Percentiles rank a stretch among this genome's conserved stretches.
phyloP scores from a whole-genome alignment of 768 basidiomycete species.

The Asterophora lycoperdoides region DNA sequence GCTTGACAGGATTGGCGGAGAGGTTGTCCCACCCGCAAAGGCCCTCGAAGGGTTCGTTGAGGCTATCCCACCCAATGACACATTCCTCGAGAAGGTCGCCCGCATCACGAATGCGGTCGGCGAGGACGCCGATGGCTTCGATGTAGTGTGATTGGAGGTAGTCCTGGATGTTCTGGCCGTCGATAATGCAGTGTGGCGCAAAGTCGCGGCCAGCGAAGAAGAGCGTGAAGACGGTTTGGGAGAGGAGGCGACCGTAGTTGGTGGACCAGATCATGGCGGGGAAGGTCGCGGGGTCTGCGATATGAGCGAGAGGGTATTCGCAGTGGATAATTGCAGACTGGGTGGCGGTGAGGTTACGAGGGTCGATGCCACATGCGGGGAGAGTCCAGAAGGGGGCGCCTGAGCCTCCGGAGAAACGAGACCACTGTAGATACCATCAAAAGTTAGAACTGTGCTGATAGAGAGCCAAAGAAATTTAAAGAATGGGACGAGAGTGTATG shows the following conservation, averaged over 20 bases:
- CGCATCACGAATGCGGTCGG: slow-evolving; percentile 69
- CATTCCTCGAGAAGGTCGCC: slow-evolving; percentile 80
- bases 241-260: slow-evolving; percentile 86
- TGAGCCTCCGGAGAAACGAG: slow-evolving; percentile 90
- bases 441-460: neutral
- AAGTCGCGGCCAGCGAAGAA: slow-evolving; percentile 91
- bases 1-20: slow-evolving; percentile 53
- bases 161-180: slow-evolving; percentile 89
- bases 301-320: slow-evolving; percentile 70
- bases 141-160: slow-evolving; percentile 78
- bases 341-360: slow-evolving; percentile 79
- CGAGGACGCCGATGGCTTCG: slow-evolving; percentile 69
- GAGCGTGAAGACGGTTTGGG: slow-evolving; percentile 88
- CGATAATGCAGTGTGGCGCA: slow-evolving; percentile 87
- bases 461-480: neutral
- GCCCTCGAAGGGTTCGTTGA: slow-evolving; percentile 95
- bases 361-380: slow-evolving; percentile 85
- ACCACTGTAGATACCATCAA: slow-evolving; percentile 59
- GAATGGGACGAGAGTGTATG: no score
- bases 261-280: slow-evolving; percentile 98
- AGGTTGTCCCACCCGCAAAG: slow-evolving; percentile 67
- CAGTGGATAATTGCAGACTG: slow-evolving; percentile 83
- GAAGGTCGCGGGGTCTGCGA: slow-evolving; percentile 64
- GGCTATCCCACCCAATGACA: slow-evolving; percentile 93
- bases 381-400: slow-evolving; percentile 96